Conservation (phyloP, 106 monocot species). For the Dioscorea dumetorum region DNA sequence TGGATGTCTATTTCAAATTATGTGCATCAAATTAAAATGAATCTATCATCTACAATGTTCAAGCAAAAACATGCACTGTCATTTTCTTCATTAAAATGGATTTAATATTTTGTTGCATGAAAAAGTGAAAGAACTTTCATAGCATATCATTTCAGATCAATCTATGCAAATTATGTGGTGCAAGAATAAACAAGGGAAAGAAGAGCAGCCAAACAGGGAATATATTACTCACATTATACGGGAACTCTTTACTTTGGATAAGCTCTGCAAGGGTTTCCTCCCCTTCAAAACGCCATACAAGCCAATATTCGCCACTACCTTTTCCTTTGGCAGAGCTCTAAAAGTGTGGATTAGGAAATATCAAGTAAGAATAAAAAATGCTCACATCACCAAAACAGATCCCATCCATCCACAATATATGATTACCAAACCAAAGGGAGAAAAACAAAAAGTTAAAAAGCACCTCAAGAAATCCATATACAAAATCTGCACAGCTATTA, state of each 20-base stretch:
- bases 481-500: slow-evolving; percentile 82
- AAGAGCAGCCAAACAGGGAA: no score
- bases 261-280: slow-evolving; percentile 80
- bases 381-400: slow-evolving; percentile 3
- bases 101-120: no score
- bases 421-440: not conserved
- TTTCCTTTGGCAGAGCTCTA: slow-evolving; percentile 77
- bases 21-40: no score
- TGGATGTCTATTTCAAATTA: no score
- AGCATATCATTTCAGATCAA: no score
- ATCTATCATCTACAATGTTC: no score
- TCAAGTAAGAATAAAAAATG: slow-evolving; percentile 5
- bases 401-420: not conserved
- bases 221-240: slow-evolving; percentile 71
- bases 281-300: slow-evolving; percentile 89
- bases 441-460: not conserved
- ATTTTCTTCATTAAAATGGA: no score
- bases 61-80: no score
- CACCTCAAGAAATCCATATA: slow-evolving; percentile 97
- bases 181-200: no score
- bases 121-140: no score
- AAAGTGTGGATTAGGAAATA: not conserved
- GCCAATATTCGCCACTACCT: slow-evolving; percentile 76
- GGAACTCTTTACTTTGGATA: slow-evolving; percentile 86
- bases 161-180: no score